Percentiles rank a stretch among this genome's conserved stretches.
phyloP scores from a whole-genome alignment of 495 filamentous ascomycete genomes.

The Lichenothelia convexa region DNA sequence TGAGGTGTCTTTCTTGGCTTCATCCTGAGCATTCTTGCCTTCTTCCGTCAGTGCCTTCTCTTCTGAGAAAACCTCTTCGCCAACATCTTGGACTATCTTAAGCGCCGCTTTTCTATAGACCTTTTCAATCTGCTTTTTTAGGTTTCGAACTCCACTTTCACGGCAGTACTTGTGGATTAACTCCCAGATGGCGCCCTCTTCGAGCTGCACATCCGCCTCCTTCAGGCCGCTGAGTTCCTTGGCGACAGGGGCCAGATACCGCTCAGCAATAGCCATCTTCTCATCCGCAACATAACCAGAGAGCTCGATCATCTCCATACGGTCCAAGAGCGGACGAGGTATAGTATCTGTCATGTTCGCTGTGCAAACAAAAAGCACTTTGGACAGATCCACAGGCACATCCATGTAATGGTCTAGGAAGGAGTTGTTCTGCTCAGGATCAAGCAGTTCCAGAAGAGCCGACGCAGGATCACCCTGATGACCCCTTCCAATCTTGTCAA shows the following conservation, averaged over 20 bases:
- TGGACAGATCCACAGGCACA: conserved; percentile 91
- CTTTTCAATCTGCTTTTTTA: conserved; percentile 99
- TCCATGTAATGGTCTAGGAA: conserved; percentile 99
- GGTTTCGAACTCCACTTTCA: conserved; percentile 87
- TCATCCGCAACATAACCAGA: conserved; percentile 96
- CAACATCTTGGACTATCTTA: conserved; percentile 90
- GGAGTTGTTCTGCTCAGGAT: conserved; percentile 93
- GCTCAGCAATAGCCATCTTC: conserved; percentile 96
- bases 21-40: conserved; percentile 64
- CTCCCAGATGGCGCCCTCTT: conserved; percentile 74
- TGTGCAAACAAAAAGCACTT: conserved; percentile 97
- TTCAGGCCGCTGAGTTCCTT: conserved; percentile 83
- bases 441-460: conserved; percentile 81
- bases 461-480: conserved; percentile 95
- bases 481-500: conserved; percentile 93
- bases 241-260: conserved; percentile 78
- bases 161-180: conserved; percentile 97
- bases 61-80: conserved; percentile 70
- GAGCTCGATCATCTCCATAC: conserved; percentile 95
- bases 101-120: conserved; percentile 94
- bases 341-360: conserved; percentile 99
- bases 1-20: conserved; percentile 40
- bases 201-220: conserved; percentile 70
- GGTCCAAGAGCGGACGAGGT: conserved; percentile 78
- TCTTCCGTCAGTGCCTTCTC: conserved; percentile 70